Conservation (phyloP, 2,329 filamentous ascomycete species). For the Aspergillus hortae region DNA sequence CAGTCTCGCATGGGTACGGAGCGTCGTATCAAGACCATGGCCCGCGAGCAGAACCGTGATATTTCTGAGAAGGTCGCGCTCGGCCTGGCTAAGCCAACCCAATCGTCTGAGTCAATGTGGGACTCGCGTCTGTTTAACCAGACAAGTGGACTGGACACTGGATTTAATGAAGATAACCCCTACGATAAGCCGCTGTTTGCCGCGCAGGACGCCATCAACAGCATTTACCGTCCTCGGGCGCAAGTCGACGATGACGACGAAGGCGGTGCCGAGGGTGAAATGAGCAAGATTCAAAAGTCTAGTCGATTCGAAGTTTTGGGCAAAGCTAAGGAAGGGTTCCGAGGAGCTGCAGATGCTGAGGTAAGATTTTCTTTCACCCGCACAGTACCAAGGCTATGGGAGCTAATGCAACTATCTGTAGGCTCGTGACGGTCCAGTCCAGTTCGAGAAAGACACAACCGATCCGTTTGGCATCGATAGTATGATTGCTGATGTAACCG, state of each 20-base stretch:
- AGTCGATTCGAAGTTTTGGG: conserved; percentile 87
- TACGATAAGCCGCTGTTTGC: conserved; percentile 98
- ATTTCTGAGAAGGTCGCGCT: conserved; percentile 96
- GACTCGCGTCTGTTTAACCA: conserved; percentile 95
- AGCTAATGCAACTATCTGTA: conserved; percentile 26
- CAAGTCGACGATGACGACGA: conserved; percentile 72
- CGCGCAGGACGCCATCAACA: conserved; percentile 89
- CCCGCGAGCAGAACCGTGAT: conserved; percentile 91
- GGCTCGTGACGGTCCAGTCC: conserved; percentile 84
- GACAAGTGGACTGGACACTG: conserved; percentile 81
- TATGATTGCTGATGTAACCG: conserved; percentile 77
- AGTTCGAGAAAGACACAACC: conserved; percentile 84
- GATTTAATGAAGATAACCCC: conserved; percentile 95
- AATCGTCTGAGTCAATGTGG: conserved; percentile 91
- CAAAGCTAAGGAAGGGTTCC: conserved; percentile 78
- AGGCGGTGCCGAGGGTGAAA: conserved; percentile 73
- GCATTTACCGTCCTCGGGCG: conserved; percentile 81
- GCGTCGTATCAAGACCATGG: conserved; percentile 85
- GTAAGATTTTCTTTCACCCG: conserved; percentile 42
- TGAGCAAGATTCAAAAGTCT: conserved; percentile 82
- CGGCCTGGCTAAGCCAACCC: conserved; percentile 89
- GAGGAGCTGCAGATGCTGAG: conserved; percentile 76
- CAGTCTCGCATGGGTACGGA: conserved; percentile 96
- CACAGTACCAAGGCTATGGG: too few species aligned
- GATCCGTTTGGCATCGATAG: conserved; percentile 95